Evolutionary conservation across 164 flowering plant genomes (phyloP).

Genomic region (Amborella trichopoda): DNA sequence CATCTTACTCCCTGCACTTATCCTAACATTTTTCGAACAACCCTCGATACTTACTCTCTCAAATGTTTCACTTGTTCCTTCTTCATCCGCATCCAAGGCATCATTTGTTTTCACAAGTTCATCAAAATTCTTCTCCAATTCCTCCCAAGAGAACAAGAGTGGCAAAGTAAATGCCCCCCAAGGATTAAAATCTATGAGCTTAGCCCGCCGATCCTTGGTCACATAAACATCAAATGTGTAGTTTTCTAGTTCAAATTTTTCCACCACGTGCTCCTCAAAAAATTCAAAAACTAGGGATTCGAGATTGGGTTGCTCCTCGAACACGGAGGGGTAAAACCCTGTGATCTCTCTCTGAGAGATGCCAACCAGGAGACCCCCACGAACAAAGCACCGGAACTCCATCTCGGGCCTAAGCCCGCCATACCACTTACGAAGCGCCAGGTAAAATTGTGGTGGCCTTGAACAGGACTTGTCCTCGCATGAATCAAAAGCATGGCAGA

Average conservation of each 20-base stretch:
- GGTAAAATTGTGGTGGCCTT: constrained; percentile 49
- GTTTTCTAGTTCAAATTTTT: constrained; percentile 44
- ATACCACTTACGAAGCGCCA: constrained; percentile 87
- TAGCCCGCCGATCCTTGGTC: constrained; percentile 44
- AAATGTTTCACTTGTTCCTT: neutral
- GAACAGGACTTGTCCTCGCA: constrained; percentile 41
- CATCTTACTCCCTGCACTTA: too few relatives aligned
- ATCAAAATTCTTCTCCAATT: constrained; percentile 31
- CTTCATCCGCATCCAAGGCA: too few relatives aligned
- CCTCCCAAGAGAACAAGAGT: constrained; percentile 75
- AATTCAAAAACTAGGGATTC: constrained; percentile 28
- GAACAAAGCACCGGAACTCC: constrained; percentile 92
- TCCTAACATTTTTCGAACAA: too few relatives aligned
- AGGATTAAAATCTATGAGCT: constrained; percentile 81
- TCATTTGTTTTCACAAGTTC: neutral
- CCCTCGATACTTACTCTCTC: too few relatives aligned
- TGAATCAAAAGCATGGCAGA: constrained; percentile 77
- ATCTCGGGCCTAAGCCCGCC: constrained; percentile 55
- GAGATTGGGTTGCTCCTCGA: constrained; percentile 36
- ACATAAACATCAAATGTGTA: constrained; percentile 84
- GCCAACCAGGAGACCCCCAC: constrained; percentile 31
- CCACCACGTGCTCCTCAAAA: constrained; percentile 29
- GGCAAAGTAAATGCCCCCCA: constrained; percentile 81
- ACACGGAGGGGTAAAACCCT: constrained; percentile 54
- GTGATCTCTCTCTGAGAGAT: constrained; percentile 87